phyloP scores from a whole-genome alignment of 1,284 basidiomycete species.

The Apiotrichum mycotoxinovorans region DNA sequence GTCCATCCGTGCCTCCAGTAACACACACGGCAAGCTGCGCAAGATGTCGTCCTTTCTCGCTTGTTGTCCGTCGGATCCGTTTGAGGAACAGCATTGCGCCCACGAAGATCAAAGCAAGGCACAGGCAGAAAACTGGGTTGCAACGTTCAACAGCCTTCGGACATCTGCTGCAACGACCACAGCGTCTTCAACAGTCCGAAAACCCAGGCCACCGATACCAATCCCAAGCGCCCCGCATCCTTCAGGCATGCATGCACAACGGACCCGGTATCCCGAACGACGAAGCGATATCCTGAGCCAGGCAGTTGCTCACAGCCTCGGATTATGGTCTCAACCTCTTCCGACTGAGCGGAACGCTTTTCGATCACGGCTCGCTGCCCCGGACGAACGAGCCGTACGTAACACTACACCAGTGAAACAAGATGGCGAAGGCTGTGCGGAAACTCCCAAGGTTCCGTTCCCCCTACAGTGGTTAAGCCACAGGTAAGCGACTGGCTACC shows the following conservation, averaged over 20 bases:
- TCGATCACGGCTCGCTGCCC: no score
- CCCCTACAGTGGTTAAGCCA: not conserved
- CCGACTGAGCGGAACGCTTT: no score
- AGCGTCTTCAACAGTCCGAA: no score
- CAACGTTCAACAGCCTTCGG: not conserved
- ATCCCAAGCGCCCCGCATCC: not conserved
- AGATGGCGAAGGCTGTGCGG: no score
- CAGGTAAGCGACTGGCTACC: conserved; percentile 57
- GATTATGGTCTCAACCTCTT: not conserved
- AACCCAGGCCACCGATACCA: no score
- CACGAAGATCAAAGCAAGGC: not conserved
- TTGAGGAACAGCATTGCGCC: not conserved
- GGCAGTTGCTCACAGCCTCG: not conserved
- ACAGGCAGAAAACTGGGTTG: not conserved
- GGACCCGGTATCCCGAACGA: not conserved
- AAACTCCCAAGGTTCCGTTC: not conserved
- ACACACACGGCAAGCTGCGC: not conserved
- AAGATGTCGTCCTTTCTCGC: not conserved
- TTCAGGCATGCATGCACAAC: not conserved
- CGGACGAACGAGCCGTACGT: no score
- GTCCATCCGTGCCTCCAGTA: no score
- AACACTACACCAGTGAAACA: no score
- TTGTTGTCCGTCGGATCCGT: not conserved
- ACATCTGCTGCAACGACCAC: no score
- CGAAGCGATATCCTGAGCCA: not conserved